Evolutionary conservation across 352 stramenopile species (phyloP).

Genomic region (Thraustochytrium striatum): DNA sequence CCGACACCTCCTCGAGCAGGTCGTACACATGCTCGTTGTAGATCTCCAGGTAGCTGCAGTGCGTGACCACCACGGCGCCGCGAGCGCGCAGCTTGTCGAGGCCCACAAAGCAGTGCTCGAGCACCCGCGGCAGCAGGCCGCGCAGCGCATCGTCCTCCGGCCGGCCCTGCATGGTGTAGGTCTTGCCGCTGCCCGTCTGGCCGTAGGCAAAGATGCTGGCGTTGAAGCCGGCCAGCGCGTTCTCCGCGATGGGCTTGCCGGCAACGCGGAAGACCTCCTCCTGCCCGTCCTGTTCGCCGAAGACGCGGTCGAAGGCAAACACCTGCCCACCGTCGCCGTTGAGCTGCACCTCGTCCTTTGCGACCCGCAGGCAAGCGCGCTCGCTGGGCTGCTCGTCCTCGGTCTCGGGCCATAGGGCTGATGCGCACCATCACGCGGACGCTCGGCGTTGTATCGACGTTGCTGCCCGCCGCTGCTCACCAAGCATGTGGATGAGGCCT

Average conservation of each 20-base stretch:
- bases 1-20: conserved; percentile 53
- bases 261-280: conserved; percentile 60
- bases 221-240: conserved; percentile 85
- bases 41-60: conserved; percentile 60
- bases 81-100: conserved; percentile 12
- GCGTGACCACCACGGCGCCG: conserved; percentile 46
- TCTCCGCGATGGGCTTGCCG: conserved; percentile 56
- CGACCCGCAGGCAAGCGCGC: no score
- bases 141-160: conserved; percentile 22
- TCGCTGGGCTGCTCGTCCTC: no score
- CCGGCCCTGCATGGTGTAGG: conserved; percentile 49
- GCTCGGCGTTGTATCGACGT: no score
- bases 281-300: conserved; percentile 38
- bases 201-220: conserved; percentile 49
- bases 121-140: conserved; percentile 56
- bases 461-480: no score
- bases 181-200: conserved; percentile 48
- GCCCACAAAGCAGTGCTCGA: conserved; percentile 54
- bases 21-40: conserved; percentile 62
- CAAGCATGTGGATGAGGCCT: no score
- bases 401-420: no score
- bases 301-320: conserved; percentile 54
- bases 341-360: no score
- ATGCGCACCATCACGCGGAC: no score
- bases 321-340: background rate